Evolutionary conservation across 1,139 yeast species (phyloP).

Genomic region (Saccharomyces hybrid): DNA sequence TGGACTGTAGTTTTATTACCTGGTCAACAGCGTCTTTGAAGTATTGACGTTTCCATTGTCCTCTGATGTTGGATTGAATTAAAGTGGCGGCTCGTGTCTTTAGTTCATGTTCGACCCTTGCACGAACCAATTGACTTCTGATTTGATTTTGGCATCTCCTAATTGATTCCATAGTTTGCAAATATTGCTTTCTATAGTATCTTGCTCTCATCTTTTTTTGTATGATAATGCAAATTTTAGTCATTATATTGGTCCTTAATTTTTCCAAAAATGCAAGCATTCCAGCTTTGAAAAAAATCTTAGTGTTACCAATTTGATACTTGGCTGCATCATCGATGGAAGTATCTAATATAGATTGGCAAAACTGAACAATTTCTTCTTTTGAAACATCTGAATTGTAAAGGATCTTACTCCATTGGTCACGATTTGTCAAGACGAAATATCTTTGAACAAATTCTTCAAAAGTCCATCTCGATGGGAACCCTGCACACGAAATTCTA

Average conservation of each 20-base stretch:
- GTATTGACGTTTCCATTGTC: slow-evolving; percentile 34
- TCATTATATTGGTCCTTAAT: slow-evolving; percentile 68
- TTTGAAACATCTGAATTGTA: slow-evolving; percentile 43
- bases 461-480: too few species aligned
- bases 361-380: slow-evolving; percentile 53
- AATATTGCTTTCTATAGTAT: slow-evolving; percentile 54
- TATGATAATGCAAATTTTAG: slow-evolving; percentile 70
- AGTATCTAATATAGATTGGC: slow-evolving; percentile 56
- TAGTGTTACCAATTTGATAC: slow-evolving; percentile 82
- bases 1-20: slow-evolving; percentile 56
- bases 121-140: slow-evolving; percentile 59
- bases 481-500: too few species aligned
- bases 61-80: slow-evolving; percentile 69
- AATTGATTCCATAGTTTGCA: slow-evolving; percentile 49
- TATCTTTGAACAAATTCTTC: slow-evolving; percentile 21
- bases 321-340: slow-evolving; percentile 57
- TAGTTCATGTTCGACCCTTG: slow-evolving; percentile 47
- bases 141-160: slow-evolving; percentile 50
- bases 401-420: slow-evolving; percentile 58
- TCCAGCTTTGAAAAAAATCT: slow-evolving; percentile 94
- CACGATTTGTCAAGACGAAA: slow-evolving; percentile 70
- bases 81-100: slow-evolving; percentile 59
- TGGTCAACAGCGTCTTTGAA: slow-evolving; percentile 41
- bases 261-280: slow-evolving; percentile 90
- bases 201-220: slow-evolving; percentile 77